Evolutionary conservation across 176 grass and related monocot species (phyloP).

Genomic region (Carex myosuroides): DNA sequence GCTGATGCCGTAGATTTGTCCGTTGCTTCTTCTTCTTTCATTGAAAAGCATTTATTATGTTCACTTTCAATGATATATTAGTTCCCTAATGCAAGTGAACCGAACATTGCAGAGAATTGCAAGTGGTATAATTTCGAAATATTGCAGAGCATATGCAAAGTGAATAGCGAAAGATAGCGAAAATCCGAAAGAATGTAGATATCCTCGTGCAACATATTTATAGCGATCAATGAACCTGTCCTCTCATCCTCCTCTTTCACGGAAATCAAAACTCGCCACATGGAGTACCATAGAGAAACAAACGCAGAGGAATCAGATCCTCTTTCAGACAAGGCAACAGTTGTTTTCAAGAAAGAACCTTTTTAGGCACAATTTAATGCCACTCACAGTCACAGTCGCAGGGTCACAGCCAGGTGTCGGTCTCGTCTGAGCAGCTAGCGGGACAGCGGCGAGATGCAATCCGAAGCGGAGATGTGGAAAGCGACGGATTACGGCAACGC

Average conservation of each 20-base stretch:
- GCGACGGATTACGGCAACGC: conserved; percentile 60
- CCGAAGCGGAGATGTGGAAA: conserved; percentile 24
- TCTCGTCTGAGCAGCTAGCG: background rate
- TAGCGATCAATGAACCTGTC: no score
- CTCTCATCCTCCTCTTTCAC: background rate
- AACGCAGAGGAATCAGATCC: background rate
- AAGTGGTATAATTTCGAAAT: no score
- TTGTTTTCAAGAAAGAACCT: background rate
- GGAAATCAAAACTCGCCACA: background rate
- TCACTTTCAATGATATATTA: no score
- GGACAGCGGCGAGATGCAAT: conserved; percentile 18
- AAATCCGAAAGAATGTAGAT: no score
- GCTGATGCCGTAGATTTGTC: no score
- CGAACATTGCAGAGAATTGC: no score
- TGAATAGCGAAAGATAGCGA: no score
- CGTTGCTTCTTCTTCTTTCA: no score
- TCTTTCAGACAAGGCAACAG: background rate
- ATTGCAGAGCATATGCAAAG: no score
- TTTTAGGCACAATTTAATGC: background rate
- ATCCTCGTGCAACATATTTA: no score
- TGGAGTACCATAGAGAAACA: background rate
- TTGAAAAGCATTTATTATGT: no score
- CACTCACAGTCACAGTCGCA: background rate
- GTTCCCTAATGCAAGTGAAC: no score
- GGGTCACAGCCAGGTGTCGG: background rate